Conservation (phyloP, 73 alveolate species). For the Symbiodinium pilosum region DNA sequence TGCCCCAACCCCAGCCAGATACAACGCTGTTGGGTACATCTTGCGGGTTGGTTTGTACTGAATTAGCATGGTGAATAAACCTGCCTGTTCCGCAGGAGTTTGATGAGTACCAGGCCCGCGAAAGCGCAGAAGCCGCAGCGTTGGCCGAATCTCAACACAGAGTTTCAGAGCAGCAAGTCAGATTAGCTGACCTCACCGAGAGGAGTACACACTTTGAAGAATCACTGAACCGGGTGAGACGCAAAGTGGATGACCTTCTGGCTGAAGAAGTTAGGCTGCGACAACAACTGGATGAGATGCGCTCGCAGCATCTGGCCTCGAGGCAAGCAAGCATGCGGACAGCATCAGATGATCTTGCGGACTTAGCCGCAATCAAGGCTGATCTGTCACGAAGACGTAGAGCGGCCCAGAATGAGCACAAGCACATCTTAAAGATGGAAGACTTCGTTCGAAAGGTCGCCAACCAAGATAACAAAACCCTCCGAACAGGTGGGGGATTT, state of each 20-base stretch:
- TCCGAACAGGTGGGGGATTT: slow-evolving; percentile 90
- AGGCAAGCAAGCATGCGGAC: neutral
- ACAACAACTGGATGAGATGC: neutral
- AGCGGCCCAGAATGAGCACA: slow-evolving; percentile 12
- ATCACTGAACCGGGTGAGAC: neutral
- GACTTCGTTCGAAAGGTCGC: slow-evolving; percentile 34
- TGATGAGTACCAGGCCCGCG: neutral
- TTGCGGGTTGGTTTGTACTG: too few relatives aligned
- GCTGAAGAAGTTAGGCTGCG: neutral
- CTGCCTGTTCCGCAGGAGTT: too few relatives aligned
- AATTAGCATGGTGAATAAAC: too few relatives aligned
- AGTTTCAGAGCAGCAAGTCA: neutral
- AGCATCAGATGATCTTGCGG: neutral
- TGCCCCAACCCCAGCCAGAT: too few relatives aligned
- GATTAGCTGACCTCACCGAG: neutral
- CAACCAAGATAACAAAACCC: slow-evolving; percentile 43
- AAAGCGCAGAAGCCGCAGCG: neutral
- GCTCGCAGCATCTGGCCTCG: slow-evolving; percentile 5
- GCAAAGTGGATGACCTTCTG: slow-evolving; percentile 10
- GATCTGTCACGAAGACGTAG: neutral
- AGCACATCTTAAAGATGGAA: slow-evolving; percentile 27
- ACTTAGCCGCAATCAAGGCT: neutral
- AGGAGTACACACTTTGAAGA: neutral
- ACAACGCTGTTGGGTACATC: too few relatives aligned
- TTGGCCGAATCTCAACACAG: neutral